Percentiles rank a stretch among this genome's conserved stretches.
phyloP scores from a whole-genome alignment of 2,329 filamentous ascomycete genomes.

The Biscogniauxia mediterranea region DNA sequence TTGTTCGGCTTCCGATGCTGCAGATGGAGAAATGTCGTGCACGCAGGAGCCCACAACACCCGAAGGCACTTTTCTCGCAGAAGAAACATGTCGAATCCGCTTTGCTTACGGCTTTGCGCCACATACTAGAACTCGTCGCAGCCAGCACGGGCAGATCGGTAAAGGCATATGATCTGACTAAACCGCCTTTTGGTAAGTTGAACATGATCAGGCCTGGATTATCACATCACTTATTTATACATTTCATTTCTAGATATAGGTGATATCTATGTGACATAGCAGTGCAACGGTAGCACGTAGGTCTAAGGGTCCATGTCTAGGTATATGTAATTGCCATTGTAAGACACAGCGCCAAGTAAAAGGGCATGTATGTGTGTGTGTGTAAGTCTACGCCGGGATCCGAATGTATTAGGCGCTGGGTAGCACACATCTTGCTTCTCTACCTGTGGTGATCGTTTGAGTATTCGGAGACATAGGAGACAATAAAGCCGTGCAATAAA shows the following conservation, averaged over 20 bases:
- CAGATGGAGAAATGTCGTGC: background rate
- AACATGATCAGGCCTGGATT: background rate
- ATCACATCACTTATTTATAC: too few species aligned
- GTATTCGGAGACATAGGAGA: background rate
- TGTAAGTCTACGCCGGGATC: background rate
- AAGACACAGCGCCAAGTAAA: too few species aligned
- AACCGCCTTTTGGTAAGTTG: background rate
- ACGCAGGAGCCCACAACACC: background rate
- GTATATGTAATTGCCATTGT: too few species aligned
- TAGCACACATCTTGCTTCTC: background rate
- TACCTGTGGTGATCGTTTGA: background rate
- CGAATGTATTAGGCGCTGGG: background rate
- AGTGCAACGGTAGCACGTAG: background rate
- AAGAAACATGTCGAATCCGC: constrained; percentile 1
- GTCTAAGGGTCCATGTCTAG: too few species aligned
- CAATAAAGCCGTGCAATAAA: background rate
- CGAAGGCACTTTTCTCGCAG: background rate
- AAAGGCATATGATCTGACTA: background rate
- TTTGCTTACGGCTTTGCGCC: background rate
- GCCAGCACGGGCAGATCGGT: background rate
- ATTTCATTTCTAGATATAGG: background rate
- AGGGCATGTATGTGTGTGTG: too few species aligned
- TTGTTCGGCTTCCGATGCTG: constrained; percentile 1
- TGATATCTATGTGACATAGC: background rate
- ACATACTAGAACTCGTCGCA: background rate